Evolutionary conservation across 2,329 filamentous ascomycete genomes (phyloP), one percentile per base, ranked within the genome.

Genomic region (Venturia asperata): DNA sequence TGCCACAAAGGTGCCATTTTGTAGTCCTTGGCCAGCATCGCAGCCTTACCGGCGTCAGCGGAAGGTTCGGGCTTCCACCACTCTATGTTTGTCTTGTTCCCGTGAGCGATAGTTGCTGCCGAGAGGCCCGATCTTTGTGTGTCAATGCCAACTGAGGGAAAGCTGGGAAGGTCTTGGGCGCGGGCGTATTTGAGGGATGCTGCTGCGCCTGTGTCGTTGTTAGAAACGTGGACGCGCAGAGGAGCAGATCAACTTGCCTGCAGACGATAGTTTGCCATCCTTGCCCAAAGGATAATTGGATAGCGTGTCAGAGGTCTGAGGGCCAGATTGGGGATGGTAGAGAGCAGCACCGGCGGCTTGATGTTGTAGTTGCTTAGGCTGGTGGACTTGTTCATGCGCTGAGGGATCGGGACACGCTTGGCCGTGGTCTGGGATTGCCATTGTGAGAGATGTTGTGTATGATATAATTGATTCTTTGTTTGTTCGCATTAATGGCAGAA

Each of bases 41-140:
- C 85, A 42, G 85, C 85, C 64, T 82, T 82, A 64, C 82, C 81
- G 10, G 87, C 86, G 11, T 83, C 82, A 34, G 72, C 70, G 37
- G 84, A 79, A n/a, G 80, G 82, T 68, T 85, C 81, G 21, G 87
- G 85, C 72, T 84, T 87, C 86, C 87, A 89, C 72, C 81, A 79
- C 73, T 89, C 83, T 62, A 86, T 79, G 2, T 84, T 74, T 72
- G 85, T 89, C 70, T 85, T 85, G 71, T 85, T 89, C 61, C 85
- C 81, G 80, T 90, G 89, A 62, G 90, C 90, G 58, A 93, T 79
- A 63, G 83, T 84, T 49, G 90, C 90, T 64, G 91, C 91, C 65
- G 89, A 85, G 68, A 87, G 84, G 67, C 90, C 90, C 65, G 90
- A 90, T 63, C 80, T 76, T 52, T 76, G 78, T 60, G 79, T 76